phyloP scores from a whole-genome alignment of 495 filamentous ascomycete genomes.

The Hypoxylon cercidicola region DNA sequence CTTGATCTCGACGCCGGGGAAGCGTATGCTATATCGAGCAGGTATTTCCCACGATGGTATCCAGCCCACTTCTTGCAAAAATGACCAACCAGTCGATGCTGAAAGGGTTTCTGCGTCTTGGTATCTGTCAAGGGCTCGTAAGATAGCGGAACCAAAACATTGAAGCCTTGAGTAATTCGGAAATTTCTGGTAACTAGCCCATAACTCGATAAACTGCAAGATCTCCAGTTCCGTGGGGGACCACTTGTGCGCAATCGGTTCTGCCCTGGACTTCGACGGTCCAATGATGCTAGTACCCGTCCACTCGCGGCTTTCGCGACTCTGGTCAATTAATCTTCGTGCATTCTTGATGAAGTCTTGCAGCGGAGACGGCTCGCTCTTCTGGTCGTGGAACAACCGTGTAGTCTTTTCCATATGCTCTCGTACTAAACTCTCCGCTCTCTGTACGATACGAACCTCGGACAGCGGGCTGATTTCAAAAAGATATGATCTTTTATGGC shows the following conservation, averaged over 20 bases:
- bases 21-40: conserved; percentile 66
- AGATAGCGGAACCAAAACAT: conserved; percentile 73
- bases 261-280: conserved; percentile 45
- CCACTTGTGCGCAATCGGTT: conserved; percentile 47
- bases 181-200: conserved; percentile 67
- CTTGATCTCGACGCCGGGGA: conserved; percentile 62
- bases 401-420: conserved; percentile 42
- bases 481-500: conserved; percentile 50
- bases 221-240: conserved; percentile 64
- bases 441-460: conserved; percentile 41
- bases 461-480: conserved; percentile 50
- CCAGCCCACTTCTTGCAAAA: conserved; percentile 88
- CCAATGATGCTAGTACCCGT: conserved; percentile 65
- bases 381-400: not conserved
- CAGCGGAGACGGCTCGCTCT: conserved; percentile 19
- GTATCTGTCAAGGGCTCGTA: conserved; percentile 79
- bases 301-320: conserved; percentile 69
- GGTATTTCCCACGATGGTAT: conserved; percentile 83
- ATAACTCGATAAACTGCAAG: conserved; percentile 76
- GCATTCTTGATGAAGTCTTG: conserved; percentile 71
- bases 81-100: conserved; percentile 67
- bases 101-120: conserved; percentile 63
- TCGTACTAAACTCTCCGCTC: conserved; percentile 48
- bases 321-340: conserved; percentile 70
- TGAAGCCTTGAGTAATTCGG: conserved; percentile 57